phyloP scores from a whole-genome alignment of 306 rosid species.

The Luffa acutangula region DNA sequence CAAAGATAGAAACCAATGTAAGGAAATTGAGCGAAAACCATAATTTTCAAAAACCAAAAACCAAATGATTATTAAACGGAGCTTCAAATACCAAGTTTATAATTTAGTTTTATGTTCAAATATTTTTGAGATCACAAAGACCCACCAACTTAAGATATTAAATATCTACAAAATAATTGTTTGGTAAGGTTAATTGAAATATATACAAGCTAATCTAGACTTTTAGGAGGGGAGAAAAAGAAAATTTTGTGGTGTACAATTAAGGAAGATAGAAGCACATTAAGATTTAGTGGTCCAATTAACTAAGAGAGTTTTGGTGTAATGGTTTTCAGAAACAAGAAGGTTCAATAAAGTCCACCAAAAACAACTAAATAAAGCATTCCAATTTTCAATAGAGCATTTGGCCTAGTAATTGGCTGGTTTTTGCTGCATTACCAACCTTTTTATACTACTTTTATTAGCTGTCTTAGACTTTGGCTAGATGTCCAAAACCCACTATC shows the following conservation, averaged over 20 bases:
- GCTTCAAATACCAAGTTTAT: not conserved
- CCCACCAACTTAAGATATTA: not conserved
- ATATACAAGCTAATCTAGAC: not conserved
- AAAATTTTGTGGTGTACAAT: not conserved
- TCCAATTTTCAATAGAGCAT: not conserved
- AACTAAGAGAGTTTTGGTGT: not conserved
- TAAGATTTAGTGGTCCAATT: not conserved
- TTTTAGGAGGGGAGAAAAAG: not conserved
- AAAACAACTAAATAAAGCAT: not conserved
- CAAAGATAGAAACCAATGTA: too few relatives aligned
- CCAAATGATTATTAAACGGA: too few relatives aligned
- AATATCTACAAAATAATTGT: not conserved
- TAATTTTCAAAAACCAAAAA: too few relatives aligned
- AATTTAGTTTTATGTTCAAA: not conserved
- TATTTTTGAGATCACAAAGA: not conserved
- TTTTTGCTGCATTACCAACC: not conserved
- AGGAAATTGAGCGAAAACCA: too few relatives aligned
- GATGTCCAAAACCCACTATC: constrained; percentile 2
- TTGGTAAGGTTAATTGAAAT: not conserved
- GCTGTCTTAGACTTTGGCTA: not conserved
- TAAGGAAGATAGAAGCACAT: not conserved
- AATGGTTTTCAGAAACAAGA: constrained; percentile 3
- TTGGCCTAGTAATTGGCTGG: not conserved
- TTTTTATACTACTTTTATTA: not conserved
- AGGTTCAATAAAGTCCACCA: not conserved